Conservation (phyloP, 1,284 basidiomycete genomes). For the Pulveroboletus sp. region DNA sequence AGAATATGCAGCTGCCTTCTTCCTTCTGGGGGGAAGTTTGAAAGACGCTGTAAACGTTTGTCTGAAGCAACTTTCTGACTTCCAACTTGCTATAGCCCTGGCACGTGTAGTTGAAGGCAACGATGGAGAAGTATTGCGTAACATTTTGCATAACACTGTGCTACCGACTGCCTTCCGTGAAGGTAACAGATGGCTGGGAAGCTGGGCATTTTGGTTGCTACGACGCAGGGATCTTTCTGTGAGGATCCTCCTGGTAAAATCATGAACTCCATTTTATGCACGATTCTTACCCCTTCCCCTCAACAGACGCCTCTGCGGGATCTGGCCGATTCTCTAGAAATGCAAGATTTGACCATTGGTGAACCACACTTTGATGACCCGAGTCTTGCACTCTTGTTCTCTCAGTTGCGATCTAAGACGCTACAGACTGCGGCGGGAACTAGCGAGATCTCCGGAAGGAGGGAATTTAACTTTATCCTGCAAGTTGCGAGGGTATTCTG, state of each 20-base stretch:
- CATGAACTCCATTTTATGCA: background rate
- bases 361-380: conserved; percentile 91
- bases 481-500: conserved; percentile 91
- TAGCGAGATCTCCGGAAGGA: conserved; percentile 82
- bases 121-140: conserved; percentile 75
- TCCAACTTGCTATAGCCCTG: conserved; percentile 87
- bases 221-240: conserved; percentile 85
- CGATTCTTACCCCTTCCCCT: background rate
- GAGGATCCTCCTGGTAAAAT: conserved; percentile 75
- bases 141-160: conserved; percentile 73
- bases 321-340: conserved; percentile 58
- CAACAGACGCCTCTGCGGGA: conserved; percentile 75
- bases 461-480: conserved; percentile 91
- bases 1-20: conserved; percentile 98
- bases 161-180: conserved; percentile 82
- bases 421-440: conserved; percentile 90
- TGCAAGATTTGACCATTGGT: conserved; percentile 65
- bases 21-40: conserved; percentile 86
- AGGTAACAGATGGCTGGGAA: conserved; percentile 94
- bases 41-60: conserved; percentile 94
- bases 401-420: conserved; percentile 86
- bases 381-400: conserved; percentile 85
- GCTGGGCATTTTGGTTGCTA: conserved; percentile 95
- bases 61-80: conserved; percentile 84
- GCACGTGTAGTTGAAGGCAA: conserved; percentile 84